Base-by-base conservation (phyloP, 176 grass and related monocot genomes). In the Neostapfia colusana region DNA sequence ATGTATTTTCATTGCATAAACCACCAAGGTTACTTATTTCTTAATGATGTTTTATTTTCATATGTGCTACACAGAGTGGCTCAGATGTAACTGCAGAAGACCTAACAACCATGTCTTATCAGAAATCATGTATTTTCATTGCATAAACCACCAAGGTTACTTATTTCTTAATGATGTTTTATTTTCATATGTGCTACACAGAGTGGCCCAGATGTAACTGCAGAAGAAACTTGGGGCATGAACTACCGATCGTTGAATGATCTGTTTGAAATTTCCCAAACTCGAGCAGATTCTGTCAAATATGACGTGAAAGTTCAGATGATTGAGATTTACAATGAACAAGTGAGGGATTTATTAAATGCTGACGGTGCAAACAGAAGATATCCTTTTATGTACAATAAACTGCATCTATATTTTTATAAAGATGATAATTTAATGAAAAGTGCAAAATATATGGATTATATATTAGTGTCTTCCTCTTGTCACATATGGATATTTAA, bases 321-420 rank as follows among this genome's bases (percentile, higher is more conserved):
- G 93, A 88, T 96, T 74, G 93, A 96, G 80, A 96, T 96, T 67
- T 96, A 96, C 75, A 96, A 96, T 81, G 93, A 96, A 49, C 93
- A 96, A 92, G 89, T 96, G 82, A 87, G 89, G 69, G 93, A 96
- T 90, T 85, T 96, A 39, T 38, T 96, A 69, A 88, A 90, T 79
- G 37, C 50, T 6, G 84, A 96, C 8, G 89, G 93, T 46, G 70
- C 75, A 69, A 87, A 81, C 48, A 96, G 69, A 90, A 83, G 82
- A 96, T 96, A 92, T 96, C 93, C 93, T 96, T 92, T 82, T 44
- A 24, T 75, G 25, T 61, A 78, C 50, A 28, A 40, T 2, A 23
- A 54, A 9, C 10, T 8, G 20, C 51, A 54, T n/a, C 9, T 21
- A 21, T 21, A 64, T 70, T 66, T 24, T 0, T 25, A 83, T 55